Evolutionary conservation across 176 grass and related monocot species (phyloP).

Genomic region (Carex littledalei): DNA sequence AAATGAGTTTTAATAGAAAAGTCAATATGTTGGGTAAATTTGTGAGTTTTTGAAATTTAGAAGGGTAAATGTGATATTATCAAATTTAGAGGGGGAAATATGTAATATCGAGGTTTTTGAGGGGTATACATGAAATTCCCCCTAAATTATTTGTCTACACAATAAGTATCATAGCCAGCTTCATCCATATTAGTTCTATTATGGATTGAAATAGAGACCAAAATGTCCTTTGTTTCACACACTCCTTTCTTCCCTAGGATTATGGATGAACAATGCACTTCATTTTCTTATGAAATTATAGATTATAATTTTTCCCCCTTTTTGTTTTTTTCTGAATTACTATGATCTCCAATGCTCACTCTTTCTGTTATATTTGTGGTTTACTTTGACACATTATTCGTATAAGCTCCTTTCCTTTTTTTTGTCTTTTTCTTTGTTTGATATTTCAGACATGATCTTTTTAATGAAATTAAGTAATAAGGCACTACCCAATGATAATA

Average conservation of each 20-base stretch:
- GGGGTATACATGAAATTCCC: no score
- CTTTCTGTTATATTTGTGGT: slow-evolving; percentile 13
- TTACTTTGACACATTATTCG: not conserved
- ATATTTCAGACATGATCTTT: not conserved
- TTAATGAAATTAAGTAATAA: slow-evolving; percentile 52
- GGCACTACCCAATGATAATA: slow-evolving; percentile 96
- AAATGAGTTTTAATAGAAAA: no score
- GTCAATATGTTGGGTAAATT: no score
- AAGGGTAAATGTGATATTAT: no score
- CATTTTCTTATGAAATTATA: not conserved
- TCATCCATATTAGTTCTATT: no score
- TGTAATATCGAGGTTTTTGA: no score
- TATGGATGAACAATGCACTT: not conserved
- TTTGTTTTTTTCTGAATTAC: not conserved
- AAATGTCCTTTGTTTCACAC: not conserved
- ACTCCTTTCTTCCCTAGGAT: not conserved
- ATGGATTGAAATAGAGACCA: not conserved
- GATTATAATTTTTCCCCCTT: not conserved
- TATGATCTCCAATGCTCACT: not conserved
- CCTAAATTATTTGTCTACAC: no score
- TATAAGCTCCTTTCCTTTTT: slow-evolving; percentile 7
- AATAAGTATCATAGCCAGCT: no score
- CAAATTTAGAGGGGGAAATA: no score
- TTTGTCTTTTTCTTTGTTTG: slow-evolving; percentile 27
- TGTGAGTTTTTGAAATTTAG: no score